Conservation (phyloP, 2,329 filamentous ascomycete species). For the Stagonosporopsis vannaccii region DNA sequence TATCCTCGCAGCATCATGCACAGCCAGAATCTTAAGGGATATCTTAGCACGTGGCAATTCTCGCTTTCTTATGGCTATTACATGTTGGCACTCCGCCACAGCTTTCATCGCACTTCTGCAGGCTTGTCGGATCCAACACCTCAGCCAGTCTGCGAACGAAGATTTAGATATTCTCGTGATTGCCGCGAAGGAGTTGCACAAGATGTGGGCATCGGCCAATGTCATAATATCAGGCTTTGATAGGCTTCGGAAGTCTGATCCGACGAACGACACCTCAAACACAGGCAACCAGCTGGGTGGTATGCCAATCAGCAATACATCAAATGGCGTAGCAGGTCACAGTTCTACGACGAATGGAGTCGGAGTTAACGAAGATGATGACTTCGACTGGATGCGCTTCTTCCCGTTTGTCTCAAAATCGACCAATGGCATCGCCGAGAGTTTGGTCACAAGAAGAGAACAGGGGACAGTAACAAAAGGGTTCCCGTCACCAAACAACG, state of each 20-base stretch:
- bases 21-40: slow-evolving; percentile 29
- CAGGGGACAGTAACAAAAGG: slow-evolving; percentile 29
- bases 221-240: slow-evolving; percentile 31
- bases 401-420: slow-evolving; percentile 31
- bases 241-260: slow-evolving; percentile 23
- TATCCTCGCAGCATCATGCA: slow-evolving; percentile 33
- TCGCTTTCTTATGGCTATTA: slow-evolving; percentile 34
- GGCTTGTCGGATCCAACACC: slow-evolving; percentile 28
- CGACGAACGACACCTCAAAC: background rate
- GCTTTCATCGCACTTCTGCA: slow-evolving; percentile 34
- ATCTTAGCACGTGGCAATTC: slow-evolving; percentile 33
- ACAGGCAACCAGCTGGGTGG: background rate
- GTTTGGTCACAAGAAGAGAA: slow-evolving; percentile 24
- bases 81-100: slow-evolving; percentile 33
- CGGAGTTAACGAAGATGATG: slow-evolving; percentile 8
- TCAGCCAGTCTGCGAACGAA: slow-evolving; percentile 26
- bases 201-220: slow-evolving; percentile 36
- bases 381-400: slow-evolving; percentile 35
- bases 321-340: background rate
- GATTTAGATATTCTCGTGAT: slow-evolving; percentile 28
- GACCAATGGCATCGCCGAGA: slow-evolving; percentile 30
- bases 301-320: background rate
- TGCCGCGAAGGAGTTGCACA: slow-evolving; percentile 29
- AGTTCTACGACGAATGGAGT: background rate
- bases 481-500: slow-evolving; percentile 33